A percentile compares a stretch with the other conserved stretches of the same genome.
phyloP scores from a whole-genome alignment of 176 grass and related monocot species.

The Elaeis guineensis region DNA sequence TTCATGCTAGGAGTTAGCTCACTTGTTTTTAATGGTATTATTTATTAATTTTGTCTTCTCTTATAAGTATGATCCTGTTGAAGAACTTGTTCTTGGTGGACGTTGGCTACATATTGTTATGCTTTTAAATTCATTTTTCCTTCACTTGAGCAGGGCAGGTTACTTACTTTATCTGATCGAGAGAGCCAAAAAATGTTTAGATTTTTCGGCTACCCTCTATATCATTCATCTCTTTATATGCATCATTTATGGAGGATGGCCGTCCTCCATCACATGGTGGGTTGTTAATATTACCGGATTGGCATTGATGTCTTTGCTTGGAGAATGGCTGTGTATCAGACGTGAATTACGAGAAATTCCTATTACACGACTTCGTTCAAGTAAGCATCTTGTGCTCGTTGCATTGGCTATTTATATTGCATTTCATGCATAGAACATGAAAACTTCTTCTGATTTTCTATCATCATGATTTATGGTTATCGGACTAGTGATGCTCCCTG shows the following conservation, averaged over 20 bases:
- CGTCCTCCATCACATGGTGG: conserved; percentile 91
- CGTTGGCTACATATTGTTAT: conserved; percentile 5
- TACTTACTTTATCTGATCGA: conserved; percentile 85
- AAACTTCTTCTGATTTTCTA: no score
- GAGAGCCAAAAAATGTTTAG: conserved; percentile 94
- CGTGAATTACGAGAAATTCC: conserved; percentile 83
- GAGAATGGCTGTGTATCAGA: conserved; percentile 69
- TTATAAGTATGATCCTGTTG: no score
- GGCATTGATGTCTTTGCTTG: conserved; percentile 68
- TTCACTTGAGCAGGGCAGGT: conserved; percentile 47
- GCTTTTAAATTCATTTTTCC: conserved; percentile 27
- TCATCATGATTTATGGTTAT: no score
- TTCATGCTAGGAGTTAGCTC: no score
- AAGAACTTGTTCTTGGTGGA: conserved; percentile 3
- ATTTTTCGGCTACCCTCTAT: conserved; percentile 87
- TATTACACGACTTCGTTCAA: conserved; percentile 65
- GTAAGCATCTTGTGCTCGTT: conserved; percentile 37
- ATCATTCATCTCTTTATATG: conserved; percentile 96
- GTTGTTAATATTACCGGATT: conserved; percentile 73
- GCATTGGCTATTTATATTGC: no score
- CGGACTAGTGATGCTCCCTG: no score
- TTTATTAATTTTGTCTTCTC: no score
- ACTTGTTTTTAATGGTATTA: no score
- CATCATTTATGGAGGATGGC: conserved; percentile 98
- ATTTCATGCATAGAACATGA: no score